Conservation (phyloP, 768 basidiomycete species). For the Termitomyces sp. region DNA sequence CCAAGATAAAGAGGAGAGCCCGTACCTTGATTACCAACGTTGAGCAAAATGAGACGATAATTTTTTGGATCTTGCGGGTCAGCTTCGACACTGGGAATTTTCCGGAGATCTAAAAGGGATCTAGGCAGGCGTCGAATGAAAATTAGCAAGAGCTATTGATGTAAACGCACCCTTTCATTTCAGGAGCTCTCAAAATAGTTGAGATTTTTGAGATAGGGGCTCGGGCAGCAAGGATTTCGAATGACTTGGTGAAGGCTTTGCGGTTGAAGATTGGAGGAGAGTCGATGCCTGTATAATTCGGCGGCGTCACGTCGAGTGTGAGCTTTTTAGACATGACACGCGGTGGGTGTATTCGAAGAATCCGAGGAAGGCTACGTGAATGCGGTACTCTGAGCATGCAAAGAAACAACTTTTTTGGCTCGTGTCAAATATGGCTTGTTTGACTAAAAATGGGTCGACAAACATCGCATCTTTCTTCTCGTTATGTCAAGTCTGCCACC, state of each 20-base stretch:
- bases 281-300: constrained; percentile 44
- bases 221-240: constrained; percentile 66
- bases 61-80: constrained; percentile 44
- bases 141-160: neutral
- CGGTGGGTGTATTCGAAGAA: neutral
- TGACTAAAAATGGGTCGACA: neutral
- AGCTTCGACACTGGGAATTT: constrained; percentile 51
- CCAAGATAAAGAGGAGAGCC: neutral
- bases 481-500: constrained; percentile 19
- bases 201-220: constrained; percentile 54
- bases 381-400: constrained; percentile 1
- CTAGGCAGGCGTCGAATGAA: constrained; percentile 27
- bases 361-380: neutral
- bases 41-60: constrained; percentile 62
- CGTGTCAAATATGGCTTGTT: neutral
- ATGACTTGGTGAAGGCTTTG: constrained; percentile 54
- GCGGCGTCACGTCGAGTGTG: constrained; percentile 29
- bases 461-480: neutral
- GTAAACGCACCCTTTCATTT: constrained; percentile 52
- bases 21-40: constrained; percentile 57
- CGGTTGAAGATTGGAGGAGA: constrained; percentile 49
- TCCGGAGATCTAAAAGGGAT: constrained; percentile 63
- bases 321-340: constrained; percentile 32
- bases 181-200: constrained; percentile 48
- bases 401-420: neutral